Percentiles rank a stretch among this genome's conserved stretches.
Evolutionary conservation across 176 grass and related monocot genomes (phyloP).

Genomic region (Lolium multiflorum): DNA sequence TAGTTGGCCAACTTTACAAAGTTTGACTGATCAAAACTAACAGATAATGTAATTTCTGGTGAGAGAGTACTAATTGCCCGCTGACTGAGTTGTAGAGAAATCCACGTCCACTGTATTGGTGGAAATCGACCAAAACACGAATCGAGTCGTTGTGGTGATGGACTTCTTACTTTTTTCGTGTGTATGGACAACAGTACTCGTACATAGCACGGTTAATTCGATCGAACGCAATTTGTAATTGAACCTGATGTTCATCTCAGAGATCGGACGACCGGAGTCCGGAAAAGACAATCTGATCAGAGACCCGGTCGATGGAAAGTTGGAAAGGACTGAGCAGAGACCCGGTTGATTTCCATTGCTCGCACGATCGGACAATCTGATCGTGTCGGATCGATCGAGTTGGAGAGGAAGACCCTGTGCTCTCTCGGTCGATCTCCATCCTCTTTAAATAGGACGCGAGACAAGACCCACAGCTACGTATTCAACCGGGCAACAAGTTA

Average conservation of each 20-base stretch:
- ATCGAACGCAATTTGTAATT: no score
- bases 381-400: not conserved
- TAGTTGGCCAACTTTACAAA: no score
- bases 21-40: no score
- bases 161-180: not conserved
- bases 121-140: no score
- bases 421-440: not conserved
- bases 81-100: no score
- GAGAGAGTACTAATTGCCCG: no score
- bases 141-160: not conserved
- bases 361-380: not conserved
- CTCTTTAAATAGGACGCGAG: not conserved
- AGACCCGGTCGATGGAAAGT: not conserved
- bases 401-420: not conserved
- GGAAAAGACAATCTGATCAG: not conserved
- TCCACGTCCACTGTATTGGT: no score
- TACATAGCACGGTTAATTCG: not conserved
- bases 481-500: not conserved
- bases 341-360: not conserved
- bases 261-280: not conserved
- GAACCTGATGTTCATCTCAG: not conserved
- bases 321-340: not conserved
- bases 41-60: no score
- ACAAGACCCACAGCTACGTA: not conserved
- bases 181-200: not conserved